Evolutionary conservation across 768 basidiomycete genomes (phyloP).

Genomic region (Basidioascus undulatus): DNA sequence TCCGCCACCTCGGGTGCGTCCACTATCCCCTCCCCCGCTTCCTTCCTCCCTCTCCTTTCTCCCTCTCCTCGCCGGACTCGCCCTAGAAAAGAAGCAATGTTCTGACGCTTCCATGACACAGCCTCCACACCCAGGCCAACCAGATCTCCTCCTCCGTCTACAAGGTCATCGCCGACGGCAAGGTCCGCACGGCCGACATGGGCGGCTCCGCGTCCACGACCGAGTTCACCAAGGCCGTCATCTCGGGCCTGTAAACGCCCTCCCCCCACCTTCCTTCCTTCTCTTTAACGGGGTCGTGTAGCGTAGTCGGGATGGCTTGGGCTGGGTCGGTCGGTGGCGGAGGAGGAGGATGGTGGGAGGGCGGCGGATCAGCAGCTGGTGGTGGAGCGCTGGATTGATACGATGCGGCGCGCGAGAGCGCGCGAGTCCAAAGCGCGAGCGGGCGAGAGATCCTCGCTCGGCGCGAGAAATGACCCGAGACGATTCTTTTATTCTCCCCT

Average conservation of each 20-base stretch:
- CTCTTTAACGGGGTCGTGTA: too few species aligned
- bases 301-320: too few species aligned
- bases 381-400: too few species aligned
- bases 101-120: constrained; percentile 14
- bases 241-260: constrained; percentile 49
- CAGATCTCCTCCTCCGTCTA: constrained; percentile 78
- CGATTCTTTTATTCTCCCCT: too few species aligned
- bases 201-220: constrained; percentile 76
- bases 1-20: constrained; percentile 18
- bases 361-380: too few species aligned
- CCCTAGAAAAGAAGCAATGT: not conserved
- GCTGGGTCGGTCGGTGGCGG: too few species aligned
- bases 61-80: not conserved
- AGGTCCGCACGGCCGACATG: constrained; percentile 84
- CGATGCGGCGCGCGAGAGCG: too few species aligned
- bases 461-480: too few species aligned
- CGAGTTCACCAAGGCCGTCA: constrained; percentile 81
- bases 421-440: too few species aligned
- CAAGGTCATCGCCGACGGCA: constrained; percentile 66
- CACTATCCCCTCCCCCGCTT: not conserved
- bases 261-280: too few species aligned
- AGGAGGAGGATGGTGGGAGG: too few species aligned
- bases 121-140: constrained; percentile 80
- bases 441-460: too few species aligned
- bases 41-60: not conserved